Evolutionary conservation across 2,329 filamentous ascomycete species (phyloP).

Genomic region (Cercospora sp.): DNA sequence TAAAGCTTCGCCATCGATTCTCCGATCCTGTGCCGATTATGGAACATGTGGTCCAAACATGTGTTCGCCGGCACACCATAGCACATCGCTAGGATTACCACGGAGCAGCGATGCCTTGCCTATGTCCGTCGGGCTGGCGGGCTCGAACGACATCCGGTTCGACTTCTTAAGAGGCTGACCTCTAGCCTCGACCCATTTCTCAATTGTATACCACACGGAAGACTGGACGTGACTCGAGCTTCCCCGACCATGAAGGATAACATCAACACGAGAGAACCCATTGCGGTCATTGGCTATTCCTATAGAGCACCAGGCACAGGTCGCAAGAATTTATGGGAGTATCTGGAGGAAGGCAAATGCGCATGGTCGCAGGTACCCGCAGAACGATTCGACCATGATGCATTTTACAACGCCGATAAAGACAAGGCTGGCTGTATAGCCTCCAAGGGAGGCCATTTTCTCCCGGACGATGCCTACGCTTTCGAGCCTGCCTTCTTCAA

Average conservation of each 20-base stretch:
- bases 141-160: not conserved
- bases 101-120: not conserved
- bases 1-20: not conserved
- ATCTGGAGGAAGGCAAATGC: not conserved
- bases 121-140: not conserved
- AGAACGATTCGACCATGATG: conserved; percentile 27
- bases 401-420: conserved; percentile 24
- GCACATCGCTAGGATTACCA: not conserved
- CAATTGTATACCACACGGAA: not conserved
- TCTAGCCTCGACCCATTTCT: not conserved
- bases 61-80: not conserved
- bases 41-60: not conserved
- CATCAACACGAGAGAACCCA: not conserved
- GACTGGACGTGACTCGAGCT: not conserved
- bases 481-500: conserved; percentile 18
- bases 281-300: conserved; percentile 5
- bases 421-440: conserved; percentile 4
- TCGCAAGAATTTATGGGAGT: not conserved
- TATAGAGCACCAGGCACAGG: conserved; percentile 2
- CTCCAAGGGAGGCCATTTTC: conserved; percentile 7
- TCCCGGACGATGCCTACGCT: conserved; percentile 5
- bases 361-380: conserved; percentile 19
- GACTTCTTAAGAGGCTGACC: not conserved
- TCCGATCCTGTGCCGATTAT: not conserved
- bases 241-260: not conserved